Base-by-base conservation (phyloP, 192 early-diverging fungal species). In the Coemansia sp. region DNA sequence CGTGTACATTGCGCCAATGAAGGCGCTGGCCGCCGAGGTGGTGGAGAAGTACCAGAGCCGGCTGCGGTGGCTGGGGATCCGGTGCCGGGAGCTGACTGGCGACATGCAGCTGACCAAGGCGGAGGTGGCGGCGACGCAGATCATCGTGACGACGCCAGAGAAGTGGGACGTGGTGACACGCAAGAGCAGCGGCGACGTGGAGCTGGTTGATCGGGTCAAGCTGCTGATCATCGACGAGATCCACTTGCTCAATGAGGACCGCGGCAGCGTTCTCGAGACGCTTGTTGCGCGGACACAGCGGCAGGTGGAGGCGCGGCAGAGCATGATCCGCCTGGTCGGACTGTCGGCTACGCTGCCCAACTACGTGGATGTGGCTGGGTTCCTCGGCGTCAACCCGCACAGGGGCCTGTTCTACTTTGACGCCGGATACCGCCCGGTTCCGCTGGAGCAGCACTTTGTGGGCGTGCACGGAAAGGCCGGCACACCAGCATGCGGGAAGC, bases 81-180 rank as follows among this genome's bases (percentile, higher is more conserved):
- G 84, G 52, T 96, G 97, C 6, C 86, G 88, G 9, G 97, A 98
- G 77, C 83, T 98, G 67, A 99, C 96, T 4, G 92, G 97, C 57
- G 96, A 99, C 77, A 97, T 97, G 93, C 96, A 98, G 72, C 78
- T 99, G 61, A 98, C 97, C 9, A 96, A 95, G 65, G 82, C 91
- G 3, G 96, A 99, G 75, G 91, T 99, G 27, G 83, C 81, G 27
- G 86, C 85, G 20, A 99, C 96, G 2, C 95, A 99, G 74, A 94
- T 99, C 64, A 94, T 99, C 75, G 96, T 99, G 27, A 98, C 96
- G 6, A 99, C 97, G 1, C 97, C 97, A 0, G 97, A 99, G 72
- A 99, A 98, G 57, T 99, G 97, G 97, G 97, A 99, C 81, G 97
- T 98, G 11, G 94, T 99, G 10, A 99, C 97, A 20, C 87, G 97